These are phyloP conservation scores for Holtermannia corniformis DNA, from an alignment of 768 basidiomycete genomes.

Conservation along the genomic window DNA sequence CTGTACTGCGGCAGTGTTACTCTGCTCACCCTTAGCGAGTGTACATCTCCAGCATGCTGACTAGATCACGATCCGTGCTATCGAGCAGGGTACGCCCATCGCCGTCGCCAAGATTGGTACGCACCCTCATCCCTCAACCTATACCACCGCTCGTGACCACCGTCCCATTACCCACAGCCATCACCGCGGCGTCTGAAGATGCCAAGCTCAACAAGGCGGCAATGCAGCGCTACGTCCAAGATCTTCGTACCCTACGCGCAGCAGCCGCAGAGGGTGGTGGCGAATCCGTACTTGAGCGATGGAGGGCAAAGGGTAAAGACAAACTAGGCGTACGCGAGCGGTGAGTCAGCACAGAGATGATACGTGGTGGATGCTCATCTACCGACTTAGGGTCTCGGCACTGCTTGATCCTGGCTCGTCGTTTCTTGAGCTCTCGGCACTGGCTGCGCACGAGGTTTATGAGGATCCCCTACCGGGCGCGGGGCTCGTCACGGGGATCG, in stretches of 20 bases:
- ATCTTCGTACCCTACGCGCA: constrained; percentile 8
- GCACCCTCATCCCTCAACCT: constrained; percentile 29
- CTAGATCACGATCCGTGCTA: too few relatives aligned
- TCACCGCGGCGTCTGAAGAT: constrained; percentile 13
- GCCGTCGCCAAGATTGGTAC: too few relatives aligned
- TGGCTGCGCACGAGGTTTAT: constrained; percentile 84
- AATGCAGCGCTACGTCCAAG: constrained; percentile 13
- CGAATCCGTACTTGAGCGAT: constrained; percentile 15
- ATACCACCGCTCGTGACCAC: constrained; percentile 13
- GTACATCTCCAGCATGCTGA: too few relatives aligned
- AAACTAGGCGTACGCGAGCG: constrained; percentile 27
- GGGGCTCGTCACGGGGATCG: constrained; percentile 72
- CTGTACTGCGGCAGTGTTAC: too few relatives aligned
- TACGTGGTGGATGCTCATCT: neutral
- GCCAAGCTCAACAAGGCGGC: constrained; percentile 11
- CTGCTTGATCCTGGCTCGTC: constrained; percentile 78
- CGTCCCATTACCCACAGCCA: constrained; percentile 17
- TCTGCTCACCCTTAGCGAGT: too few relatives aligned
- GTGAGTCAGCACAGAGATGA: constrained; percentile 6
- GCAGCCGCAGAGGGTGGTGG: constrained; percentile 31
- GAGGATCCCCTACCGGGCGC: constrained; percentile 65
- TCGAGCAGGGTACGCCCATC: too few relatives aligned
- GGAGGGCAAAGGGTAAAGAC: constrained; percentile 24
- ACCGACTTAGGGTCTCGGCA: constrained; percentile 52
- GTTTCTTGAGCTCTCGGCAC: constrained; percentile 74